Evolutionary conservation across 1,284 basidiomycete species (phyloP).

Genomic region (Cryptococcus sp.): DNA sequence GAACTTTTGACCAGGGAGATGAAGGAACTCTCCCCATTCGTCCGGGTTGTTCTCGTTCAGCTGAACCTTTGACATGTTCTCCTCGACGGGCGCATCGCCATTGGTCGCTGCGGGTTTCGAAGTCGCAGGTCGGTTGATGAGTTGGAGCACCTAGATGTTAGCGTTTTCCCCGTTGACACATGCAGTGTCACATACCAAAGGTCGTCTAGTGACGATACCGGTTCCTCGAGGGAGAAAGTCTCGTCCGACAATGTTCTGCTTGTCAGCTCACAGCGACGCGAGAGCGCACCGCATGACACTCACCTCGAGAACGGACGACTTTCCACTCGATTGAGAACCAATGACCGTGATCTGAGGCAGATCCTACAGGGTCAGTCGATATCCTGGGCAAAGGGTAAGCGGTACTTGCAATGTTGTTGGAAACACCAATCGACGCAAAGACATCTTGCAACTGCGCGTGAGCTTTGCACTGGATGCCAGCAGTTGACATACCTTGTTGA

Average conservation of each 20-base stretch:
- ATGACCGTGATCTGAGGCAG: constrained; percentile 55
- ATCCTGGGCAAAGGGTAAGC: too few species aligned
- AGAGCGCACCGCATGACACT: constrained; percentile 10
- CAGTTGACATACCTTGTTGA: constrained; percentile 44
- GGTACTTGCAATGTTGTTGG: constrained; percentile 45
- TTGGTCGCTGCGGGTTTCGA: constrained; percentile 55
- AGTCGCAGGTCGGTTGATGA: constrained; percentile 70
- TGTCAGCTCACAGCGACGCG: too few species aligned
- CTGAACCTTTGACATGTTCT: constrained; percentile 29
- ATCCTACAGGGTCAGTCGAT: too few species aligned
- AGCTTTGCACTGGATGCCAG: neutral
- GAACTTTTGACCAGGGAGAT: constrained; percentile 94
- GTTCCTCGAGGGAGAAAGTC: constrained; percentile 96
- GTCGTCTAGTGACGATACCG: constrained; percentile 94
- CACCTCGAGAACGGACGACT: constrained; percentile 53
- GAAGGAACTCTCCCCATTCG: constrained; percentile 98
- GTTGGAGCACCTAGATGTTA: constrained; percentile 71
- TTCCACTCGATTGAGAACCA: constrained; percentile 53
- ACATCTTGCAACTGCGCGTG: constrained; percentile 50
- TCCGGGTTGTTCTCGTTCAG: constrained; percentile 68
- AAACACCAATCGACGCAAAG: constrained; percentile 50
- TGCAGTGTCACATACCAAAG: constrained; percentile 51
- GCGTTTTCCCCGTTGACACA: neutral
- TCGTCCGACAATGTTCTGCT: constrained; percentile 89
- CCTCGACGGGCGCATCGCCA: constrained; percentile 36